Conservation (phyloP, 1,284 basidiomycete genomes). For the Irpex sp. region DNA sequence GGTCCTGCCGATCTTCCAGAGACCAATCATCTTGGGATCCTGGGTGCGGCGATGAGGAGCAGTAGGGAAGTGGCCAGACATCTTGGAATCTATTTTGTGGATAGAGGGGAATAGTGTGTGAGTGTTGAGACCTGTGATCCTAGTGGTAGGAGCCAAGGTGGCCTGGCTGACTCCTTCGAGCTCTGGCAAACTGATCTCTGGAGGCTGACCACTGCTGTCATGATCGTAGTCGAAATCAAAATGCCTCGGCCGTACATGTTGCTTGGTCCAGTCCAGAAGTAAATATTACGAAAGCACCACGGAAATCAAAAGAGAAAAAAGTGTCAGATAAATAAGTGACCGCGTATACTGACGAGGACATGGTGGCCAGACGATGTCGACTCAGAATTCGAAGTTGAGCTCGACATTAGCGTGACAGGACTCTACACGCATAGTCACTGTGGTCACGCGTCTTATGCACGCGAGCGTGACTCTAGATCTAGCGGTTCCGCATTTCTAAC, state of each 20-base stretch:
- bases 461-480: neutral
- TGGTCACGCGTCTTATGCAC: neutral
- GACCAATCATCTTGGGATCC: conserved; percentile 81
- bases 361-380: too few species aligned
- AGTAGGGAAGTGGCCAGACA: conserved; percentile 19
- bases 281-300: too few species aligned
- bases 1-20: conserved; percentile 92
- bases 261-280: too few species aligned
- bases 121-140: neutral
- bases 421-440: neutral
- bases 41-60: conserved; percentile 34
- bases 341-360: too few species aligned
- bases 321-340: too few species aligned
- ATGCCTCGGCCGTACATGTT: neutral
- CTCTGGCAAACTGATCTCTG: neutral
- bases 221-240: neutral
- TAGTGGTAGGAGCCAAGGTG: neutral
- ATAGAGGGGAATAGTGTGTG: neutral
- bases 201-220: neutral
- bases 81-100: neutral
- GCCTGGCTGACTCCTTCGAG: neutral
- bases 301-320: too few species aligned
- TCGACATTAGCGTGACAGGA: neutral
- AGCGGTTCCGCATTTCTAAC: neutral
- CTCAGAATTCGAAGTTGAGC: neutral